A percentile compares a stretch with the other conserved stretches of the same genome.
Conservation (phyloP, 164 flowering plant genomes). For the Brasenia schreberi region DNA sequence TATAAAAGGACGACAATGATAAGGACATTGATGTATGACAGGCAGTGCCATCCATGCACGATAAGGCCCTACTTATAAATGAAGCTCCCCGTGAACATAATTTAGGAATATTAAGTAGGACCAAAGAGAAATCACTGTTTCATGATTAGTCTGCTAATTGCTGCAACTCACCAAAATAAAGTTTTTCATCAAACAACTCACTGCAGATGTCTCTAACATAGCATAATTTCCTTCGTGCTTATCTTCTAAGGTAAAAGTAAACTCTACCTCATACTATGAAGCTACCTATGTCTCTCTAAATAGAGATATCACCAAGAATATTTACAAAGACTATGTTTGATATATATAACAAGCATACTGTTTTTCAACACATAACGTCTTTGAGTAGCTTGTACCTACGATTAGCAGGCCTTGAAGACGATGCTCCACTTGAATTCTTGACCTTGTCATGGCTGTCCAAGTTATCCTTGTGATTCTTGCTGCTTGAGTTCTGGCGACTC, state of each 20-base stretch:
- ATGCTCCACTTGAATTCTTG: constrained; percentile 29
- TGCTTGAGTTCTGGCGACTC: constrained; percentile 15
- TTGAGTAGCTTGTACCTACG: constrained; percentile 98
- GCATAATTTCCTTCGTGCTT: not conserved
- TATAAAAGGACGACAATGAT: not conserved
- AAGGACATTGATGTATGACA: not conserved
- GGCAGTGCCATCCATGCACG: not conserved
- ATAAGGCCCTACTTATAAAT: not conserved
- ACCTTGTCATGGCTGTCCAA: constrained; percentile 26
- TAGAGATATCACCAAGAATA: not conserved
- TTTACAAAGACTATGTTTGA: not conserved
- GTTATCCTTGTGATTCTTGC: constrained; percentile 21
- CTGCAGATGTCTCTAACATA: not conserved
- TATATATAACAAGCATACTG: not conserved
- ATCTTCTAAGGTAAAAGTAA: not conserved
- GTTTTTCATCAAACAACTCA: not conserved
- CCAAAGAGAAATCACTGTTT: not conserved
- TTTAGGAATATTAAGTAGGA: not conserved
- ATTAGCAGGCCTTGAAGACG: constrained; percentile 56
- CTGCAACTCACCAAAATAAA: not conserved
- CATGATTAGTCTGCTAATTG: not conserved
- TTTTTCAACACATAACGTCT: constrained; percentile 79
- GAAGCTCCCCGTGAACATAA: not conserved
- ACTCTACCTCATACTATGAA: not conserved
- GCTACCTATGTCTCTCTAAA: too few relatives aligned